Evolutionary conservation across 495 filamentous ascomycete genomes (phyloP).

Genomic region (Talaromyces adpressus): DNA sequence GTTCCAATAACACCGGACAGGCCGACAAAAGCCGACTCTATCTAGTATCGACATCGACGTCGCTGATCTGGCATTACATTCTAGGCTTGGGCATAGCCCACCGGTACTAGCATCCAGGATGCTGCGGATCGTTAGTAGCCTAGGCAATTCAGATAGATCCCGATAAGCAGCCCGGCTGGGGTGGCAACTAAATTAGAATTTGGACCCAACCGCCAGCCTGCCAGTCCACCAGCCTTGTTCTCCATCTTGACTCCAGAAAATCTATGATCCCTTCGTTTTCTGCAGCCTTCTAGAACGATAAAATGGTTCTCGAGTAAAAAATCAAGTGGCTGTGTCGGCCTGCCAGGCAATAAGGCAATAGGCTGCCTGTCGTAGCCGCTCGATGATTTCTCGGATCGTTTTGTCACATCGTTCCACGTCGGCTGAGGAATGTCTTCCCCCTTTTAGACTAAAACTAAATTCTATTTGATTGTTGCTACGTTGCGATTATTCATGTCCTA

Average conservation of each 20-base stretch:
- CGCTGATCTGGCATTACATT: background rate
- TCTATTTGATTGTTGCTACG: conserved; percentile 1
- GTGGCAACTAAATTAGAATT: conserved; percentile 3
- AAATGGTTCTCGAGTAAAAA: background rate
- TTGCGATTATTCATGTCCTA: conserved; percentile 1
- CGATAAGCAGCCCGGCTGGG: conserved; percentile 1
- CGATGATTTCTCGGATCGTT: conserved; percentile 1
- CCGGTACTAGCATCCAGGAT: background rate
- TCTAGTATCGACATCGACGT: background rate
- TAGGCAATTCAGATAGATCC: background rate
- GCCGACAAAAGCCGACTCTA: background rate
- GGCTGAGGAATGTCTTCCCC: conserved; percentile 5
- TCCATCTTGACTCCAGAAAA: background rate
- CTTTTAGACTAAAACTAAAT: conserved; percentile 2
- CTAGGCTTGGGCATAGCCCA: background rate
- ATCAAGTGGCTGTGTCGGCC: background rate
- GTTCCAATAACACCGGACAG: background rate
- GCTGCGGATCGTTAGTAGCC: background rate
- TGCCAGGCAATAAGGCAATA: background rate
- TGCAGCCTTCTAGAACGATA: background rate
- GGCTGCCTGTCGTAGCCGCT: background rate
- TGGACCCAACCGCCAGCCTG: background rate
- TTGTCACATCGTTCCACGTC: conserved; percentile 7
- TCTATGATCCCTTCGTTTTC: background rate
- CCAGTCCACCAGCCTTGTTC: background rate